phyloP scores from a whole-genome alignment of 2,329 filamentous ascomycete species.

The Ascochyta pisi region DNA sequence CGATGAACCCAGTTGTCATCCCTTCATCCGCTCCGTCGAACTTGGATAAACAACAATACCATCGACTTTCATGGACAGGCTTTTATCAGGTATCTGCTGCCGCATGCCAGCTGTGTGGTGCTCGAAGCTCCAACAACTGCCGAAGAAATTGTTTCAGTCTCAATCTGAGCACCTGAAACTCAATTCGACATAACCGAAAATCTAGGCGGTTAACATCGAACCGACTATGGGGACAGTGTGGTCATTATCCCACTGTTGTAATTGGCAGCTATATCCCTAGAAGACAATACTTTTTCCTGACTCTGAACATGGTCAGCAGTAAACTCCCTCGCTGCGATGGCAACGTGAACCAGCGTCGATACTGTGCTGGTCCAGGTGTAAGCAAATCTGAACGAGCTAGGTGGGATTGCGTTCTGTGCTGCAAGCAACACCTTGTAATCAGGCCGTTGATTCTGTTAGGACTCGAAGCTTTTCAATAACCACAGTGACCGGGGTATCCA shows the following conservation, averaged over 20 bases:
- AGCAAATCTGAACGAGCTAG: slow-evolving; percentile 5
- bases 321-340: background rate
- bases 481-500: slow-evolving; percentile 11
- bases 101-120: background rate
- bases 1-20: background rate
- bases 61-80: background rate
- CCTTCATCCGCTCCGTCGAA: background rate
- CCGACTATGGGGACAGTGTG: background rate
- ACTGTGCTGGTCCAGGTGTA: background rate
- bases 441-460: slow-evolving; percentile 1
- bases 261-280: background rate
- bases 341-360: background rate
- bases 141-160: background rate
- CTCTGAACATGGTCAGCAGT: background rate
- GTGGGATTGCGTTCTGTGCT: background rate
- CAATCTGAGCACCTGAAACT: slow-evolving; percentile 8
- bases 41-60: background rate
- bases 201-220: background rate
- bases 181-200: background rate
- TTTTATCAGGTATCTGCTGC: background rate
- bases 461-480: slow-evolving; percentile 5
- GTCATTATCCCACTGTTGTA: background rate
- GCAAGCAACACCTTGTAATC: slow-evolving; percentile 9
- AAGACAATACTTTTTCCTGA: background rate
- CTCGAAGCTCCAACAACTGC: background rate